These are phyloP conservation scores for Russula compacta DNA, from an alignment of 768 basidiomycete genomes.

Conservation along the genomic window DNA sequence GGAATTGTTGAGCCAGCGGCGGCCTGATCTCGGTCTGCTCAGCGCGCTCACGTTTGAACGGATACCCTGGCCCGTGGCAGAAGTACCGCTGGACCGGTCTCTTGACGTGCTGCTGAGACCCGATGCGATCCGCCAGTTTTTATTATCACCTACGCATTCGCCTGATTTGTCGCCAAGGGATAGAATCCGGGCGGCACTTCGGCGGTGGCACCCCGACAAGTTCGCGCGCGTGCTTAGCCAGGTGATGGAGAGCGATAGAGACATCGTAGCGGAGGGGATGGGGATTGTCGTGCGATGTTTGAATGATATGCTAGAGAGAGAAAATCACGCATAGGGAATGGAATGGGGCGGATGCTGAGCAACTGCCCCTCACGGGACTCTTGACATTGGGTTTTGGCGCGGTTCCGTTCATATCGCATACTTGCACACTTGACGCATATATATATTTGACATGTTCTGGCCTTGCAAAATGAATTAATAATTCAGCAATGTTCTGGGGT, in stretches of 20 bases:
- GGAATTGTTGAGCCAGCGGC: slow-evolving; percentile 48
- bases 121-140: slow-evolving; percentile 44
- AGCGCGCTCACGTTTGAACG: slow-evolving; percentile 43
- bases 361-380: slow-evolving; percentile 3
- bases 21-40: slow-evolving; percentile 43
- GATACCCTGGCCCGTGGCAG: slow-evolving; percentile 64
- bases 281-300: slow-evolving; percentile 50
- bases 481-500: neutral
- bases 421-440: neutral
- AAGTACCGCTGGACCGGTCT: slow-evolving; percentile 26
- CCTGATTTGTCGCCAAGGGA: slow-evolving; percentile 49
- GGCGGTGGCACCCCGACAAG: slow-evolving; percentile 77
- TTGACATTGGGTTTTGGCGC: neutral
- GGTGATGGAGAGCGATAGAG: slow-evolving; percentile 45
- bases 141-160: slow-evolving; percentile 58
- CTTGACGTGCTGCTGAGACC: slow-evolving; percentile 43
- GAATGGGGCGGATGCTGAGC: slow-evolving; percentile 2
- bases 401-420: neutral
- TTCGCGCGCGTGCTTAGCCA: slow-evolving; percentile 49
- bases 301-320: slow-evolving; percentile 16
- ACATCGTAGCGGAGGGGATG: slow-evolving; percentile 48
- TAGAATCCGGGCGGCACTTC: slow-evolving; percentile 54
- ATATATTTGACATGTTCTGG: slow-evolving; percentile 1
- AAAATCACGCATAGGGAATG: neutral
- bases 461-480: slow-evolving; percentile 1